Percentiles rank a stretch among this genome's conserved stretches.
Evolutionary conservation across 176 grass and related monocot species (phyloP).

Genomic region (Rhynchospora breviuscula): DNA sequence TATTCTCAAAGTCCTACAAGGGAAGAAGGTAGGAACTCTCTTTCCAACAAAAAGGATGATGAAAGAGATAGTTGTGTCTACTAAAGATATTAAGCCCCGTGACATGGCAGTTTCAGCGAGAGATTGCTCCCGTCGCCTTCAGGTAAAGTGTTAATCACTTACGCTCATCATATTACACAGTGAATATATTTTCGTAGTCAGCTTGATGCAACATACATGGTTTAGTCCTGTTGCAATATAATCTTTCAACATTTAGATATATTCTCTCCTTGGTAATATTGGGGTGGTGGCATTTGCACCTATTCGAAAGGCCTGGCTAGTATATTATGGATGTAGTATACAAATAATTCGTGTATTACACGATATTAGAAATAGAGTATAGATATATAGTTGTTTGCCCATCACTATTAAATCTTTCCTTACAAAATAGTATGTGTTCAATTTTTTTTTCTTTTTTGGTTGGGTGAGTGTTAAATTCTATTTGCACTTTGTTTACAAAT

Average conservation of each 20-base stretch:
- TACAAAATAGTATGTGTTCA: not conserved
- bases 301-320: not conserved
- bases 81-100: slow-evolving; percentile 40
- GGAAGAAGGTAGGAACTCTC: slow-evolving; percentile 85
- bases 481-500: slow-evolving; percentile 1
- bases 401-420: not conserved
- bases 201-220: not conserved
- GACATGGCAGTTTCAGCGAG: slow-evolving; percentile 85
- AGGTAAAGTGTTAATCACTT: slow-evolving; percentile 33
- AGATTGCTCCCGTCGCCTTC: slow-evolving; percentile 69
- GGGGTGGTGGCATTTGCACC: not conserved
- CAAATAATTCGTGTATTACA: not conserved
- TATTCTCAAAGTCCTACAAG: slow-evolving; percentile 79
- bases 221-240: not conserved
- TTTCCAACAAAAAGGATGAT: slow-evolving; percentile 65
- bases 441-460: not conserved
- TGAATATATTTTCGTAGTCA: not conserved
- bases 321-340: not conserved
- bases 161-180: too few relatives aligned
- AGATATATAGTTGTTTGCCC: not conserved
- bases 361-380: not conserved
- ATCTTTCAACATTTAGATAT: not conserved
- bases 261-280: not conserved
- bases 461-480: not conserved
- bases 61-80: slow-evolving; percentile 40